A percentile compares a stretch with the other conserved stretches of the same genome.
Conservation (phyloP, 1,139 yeast genomes). For the Hemisphaericaspora subhashii region DNA sequence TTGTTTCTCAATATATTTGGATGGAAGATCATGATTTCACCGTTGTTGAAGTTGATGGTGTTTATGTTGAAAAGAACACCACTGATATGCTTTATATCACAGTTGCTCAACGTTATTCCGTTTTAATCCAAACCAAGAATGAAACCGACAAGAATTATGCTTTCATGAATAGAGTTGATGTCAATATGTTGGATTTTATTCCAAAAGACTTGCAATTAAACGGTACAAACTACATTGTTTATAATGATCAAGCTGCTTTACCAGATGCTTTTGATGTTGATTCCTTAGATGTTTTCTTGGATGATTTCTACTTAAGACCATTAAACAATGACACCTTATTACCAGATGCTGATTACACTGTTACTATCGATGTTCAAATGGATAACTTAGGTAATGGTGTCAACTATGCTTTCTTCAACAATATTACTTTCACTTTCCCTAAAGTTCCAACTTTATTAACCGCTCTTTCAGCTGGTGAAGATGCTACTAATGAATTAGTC, state of each 20-base stretch:
- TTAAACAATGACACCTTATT: constrained; percentile 41
- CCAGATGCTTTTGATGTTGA: constrained; percentile 23
- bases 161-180: constrained; percentile 62
- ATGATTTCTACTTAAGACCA: constrained; percentile 60
- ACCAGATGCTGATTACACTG: constrained; percentile 63
- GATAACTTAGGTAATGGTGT: constrained; percentile 70
- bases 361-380: constrained; percentile 63
- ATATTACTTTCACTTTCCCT: constrained; percentile 62
- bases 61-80: constrained; percentile 55
- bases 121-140: constrained; percentile 55
- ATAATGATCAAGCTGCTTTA: constrained; percentile 35
- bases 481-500: constrained; percentile 47
- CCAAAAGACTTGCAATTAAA: constrained; percentile 55
- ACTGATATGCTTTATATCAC: constrained; percentile 63
- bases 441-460: constrained; percentile 66
- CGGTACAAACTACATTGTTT: constrained; percentile 55
- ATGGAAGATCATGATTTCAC: constrained; percentile 68
- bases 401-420: constrained; percentile 75
- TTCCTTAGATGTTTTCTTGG: constrained; percentile 35
- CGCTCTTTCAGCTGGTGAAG: constrained; percentile 50
- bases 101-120: constrained; percentile 71
- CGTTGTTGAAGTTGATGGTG: constrained; percentile 75
- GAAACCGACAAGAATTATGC: constrained; percentile 52
- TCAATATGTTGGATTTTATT: constrained; percentile 63
- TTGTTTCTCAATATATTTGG: constrained; percentile 68